A percentile compares a stretch with the other conserved stretches of the same genome.
These are phyloP conservation scores for Verruconis gallopava DNA, from an alignment of 2,329 filamentous ascomycete genomes.

Conservation along the genomic window DNA sequence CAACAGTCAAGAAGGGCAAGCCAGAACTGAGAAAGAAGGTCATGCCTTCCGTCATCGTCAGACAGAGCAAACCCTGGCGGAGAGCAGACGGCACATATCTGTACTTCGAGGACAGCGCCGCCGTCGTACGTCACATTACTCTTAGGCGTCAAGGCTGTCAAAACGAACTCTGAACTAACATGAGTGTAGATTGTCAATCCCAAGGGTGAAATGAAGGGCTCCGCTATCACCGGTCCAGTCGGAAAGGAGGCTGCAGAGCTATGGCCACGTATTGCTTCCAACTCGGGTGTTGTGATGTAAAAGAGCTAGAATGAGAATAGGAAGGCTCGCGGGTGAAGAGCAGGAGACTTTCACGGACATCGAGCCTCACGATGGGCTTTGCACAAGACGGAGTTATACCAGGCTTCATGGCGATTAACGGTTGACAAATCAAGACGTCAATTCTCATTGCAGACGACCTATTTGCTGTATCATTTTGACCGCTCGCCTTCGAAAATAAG, in stretches of 20 bases:
- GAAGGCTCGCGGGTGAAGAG: too few relatives aligned
- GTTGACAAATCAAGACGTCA: background rate
- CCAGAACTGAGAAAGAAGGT: slow-evolving; percentile 99
- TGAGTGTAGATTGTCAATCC: slow-evolving; percentile 83
- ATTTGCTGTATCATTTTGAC: background rate
- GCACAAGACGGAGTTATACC: background rate
- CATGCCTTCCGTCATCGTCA: slow-evolving; percentile 97
- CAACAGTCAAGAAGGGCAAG: slow-evolving; percentile 99
- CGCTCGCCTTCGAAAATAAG: background rate
- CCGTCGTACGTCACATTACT: slow-evolving; percentile 82
- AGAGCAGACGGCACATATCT: slow-evolving; percentile 96
- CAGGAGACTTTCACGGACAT: too few relatives aligned
- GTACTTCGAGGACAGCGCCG: slow-evolving; percentile 99
- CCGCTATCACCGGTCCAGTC: slow-evolving; percentile 96
- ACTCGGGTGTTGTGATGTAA: slow-evolving; percentile 99
- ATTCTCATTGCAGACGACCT: background rate
- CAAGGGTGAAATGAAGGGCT: slow-evolving; percentile 99
- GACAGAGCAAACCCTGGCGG: slow-evolving; percentile 99
- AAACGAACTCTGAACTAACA: slow-evolving; percentile 7
- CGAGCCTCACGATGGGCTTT: background rate
- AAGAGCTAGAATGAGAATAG: slow-evolving; percentile 20
- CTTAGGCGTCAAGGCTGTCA: too few relatives aligned
- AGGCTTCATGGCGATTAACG: background rate
- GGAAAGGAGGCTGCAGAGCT: slow-evolving; percentile 99
- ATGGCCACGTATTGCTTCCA: slow-evolving; percentile 99